phyloP scores from a whole-genome alignment of 2,329 filamentous ascomycete species.

The Sclerotinia spermophila region DNA sequence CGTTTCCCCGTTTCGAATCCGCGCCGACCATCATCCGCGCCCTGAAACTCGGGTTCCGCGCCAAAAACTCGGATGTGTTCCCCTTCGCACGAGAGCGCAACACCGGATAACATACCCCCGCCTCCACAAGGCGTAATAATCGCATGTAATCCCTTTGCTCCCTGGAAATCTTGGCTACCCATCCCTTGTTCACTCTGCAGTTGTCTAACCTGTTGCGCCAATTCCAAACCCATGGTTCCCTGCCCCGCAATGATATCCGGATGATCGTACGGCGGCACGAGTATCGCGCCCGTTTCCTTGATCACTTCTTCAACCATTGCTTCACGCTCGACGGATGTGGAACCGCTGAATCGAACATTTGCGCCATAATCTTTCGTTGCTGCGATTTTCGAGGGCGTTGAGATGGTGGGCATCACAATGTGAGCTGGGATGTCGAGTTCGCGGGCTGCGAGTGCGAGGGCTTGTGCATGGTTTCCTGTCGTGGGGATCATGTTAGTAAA shows the following conservation, averaged over 20 bases:
- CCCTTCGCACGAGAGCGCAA: constrained; percentile 70
- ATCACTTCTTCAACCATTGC: constrained; percentile 68
- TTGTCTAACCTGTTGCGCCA: constrained; percentile 67
- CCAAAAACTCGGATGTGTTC: constrained; percentile 78
- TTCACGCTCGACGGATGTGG: constrained; percentile 76
- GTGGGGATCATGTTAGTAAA: neutral
- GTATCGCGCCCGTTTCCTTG: constrained; percentile 65
- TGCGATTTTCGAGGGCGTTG: constrained; percentile 79
- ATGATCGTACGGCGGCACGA: constrained; percentile 91
- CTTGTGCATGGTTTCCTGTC: constrained; percentile 89
- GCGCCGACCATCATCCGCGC: constrained; percentile 76
- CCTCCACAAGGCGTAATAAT: constrained; percentile 84
- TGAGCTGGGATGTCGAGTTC: constrained; percentile 72
- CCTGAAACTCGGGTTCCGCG: constrained; percentile 77
- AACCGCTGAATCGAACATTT: constrained; percentile 74
- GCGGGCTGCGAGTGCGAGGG: constrained; percentile 77
- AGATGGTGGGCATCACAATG: constrained; percentile 90
- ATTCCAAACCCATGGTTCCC: constrained; percentile 82
- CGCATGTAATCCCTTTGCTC: constrained; percentile 50
- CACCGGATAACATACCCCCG: constrained; percentile 81
- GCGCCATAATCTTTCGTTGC: constrained; percentile 78
- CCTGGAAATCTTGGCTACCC: neutral
- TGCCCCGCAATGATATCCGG: constrained; percentile 88
- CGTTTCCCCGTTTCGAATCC: constrained; percentile 63
- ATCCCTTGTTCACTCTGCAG: constrained; percentile 42